A percentile compares a stretch with the other conserved stretches of the same genome.
These are phyloP conservation scores for Aspergillus fumigatiaffinis DNA, from an alignment of 2,329 filamentous ascomycete species.

Conservation along the genomic window DNA sequence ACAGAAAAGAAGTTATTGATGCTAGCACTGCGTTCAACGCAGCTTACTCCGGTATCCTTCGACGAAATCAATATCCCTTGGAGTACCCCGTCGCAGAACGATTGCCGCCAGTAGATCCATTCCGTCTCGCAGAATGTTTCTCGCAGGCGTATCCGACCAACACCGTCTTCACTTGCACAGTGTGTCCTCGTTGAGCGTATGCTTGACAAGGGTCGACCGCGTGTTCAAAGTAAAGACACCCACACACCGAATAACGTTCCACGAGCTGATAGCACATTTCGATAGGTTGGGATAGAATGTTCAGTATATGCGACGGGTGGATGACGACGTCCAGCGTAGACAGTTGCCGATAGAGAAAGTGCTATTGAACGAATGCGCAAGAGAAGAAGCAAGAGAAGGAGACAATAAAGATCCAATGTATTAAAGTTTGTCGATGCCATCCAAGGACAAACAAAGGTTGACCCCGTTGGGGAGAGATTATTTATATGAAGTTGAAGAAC, in stretches of 20 bases:
- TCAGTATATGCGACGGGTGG: not conserved
- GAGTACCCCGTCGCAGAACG: slow-evolving; percentile 25
- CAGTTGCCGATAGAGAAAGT: not conserved
- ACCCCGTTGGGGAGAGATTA: not conserved
- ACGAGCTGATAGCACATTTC: slow-evolving; percentile 84
- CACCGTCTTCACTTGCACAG: slow-evolving; percentile 69
- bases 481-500: not conserved
- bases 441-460: not conserved
- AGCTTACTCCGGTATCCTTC: not conserved
- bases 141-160: slow-evolving; percentile 78
- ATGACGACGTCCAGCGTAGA: not conserved
- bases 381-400: not conserved
- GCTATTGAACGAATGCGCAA: not conserved
- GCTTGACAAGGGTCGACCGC: slow-evolving; percentile 76
- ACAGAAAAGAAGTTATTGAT: not conserved
- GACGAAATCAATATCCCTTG: slow-evolving; percentile 12
- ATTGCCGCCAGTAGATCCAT: slow-evolving; percentile 2
- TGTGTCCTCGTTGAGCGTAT: slow-evolving; percentile 70
- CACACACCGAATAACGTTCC: slow-evolving; percentile 81
- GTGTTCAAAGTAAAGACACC: slow-evolving; percentile 84
- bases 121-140: slow-evolving; percentile 42
- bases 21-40: not conserved
- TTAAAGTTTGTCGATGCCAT: not conserved
- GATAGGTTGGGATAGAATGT: slow-evolving; percentile 9
- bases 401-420: not conserved